phyloP scores from a whole-genome alignment of 2,329 filamentous ascomycete species.

The Stachybotrys elegans region DNA sequence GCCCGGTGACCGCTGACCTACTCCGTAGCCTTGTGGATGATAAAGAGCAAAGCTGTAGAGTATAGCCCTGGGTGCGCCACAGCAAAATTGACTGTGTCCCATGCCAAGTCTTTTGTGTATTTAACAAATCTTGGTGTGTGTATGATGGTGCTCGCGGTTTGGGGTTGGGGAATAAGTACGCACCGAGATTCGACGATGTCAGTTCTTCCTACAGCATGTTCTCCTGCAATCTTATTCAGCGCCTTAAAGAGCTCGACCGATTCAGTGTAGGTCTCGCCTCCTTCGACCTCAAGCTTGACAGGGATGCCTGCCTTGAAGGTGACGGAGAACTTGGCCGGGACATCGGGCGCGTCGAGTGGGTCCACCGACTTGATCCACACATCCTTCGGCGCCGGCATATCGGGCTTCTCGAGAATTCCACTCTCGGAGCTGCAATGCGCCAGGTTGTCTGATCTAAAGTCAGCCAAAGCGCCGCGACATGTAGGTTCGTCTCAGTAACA shows the following conservation, averaged over 20 bases:
- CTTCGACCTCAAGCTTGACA: constrained; percentile 54
- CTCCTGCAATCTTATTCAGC: constrained; percentile 58
- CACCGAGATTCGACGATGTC: constrained; percentile 44
- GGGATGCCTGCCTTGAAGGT: constrained; percentile 65
- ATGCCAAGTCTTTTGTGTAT: too few species aligned
- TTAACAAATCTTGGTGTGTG: too few species aligned
- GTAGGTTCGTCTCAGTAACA: constrained; percentile 21
- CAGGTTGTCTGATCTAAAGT: constrained; percentile 49
- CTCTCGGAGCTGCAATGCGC: constrained; percentile 77
- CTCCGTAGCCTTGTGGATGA: too few species aligned
- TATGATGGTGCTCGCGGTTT: too few species aligned
- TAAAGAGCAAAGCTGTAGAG: background rate
- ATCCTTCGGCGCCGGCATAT: constrained; percentile 56
- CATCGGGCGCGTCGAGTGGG: constrained; percentile 58
- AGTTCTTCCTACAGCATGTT: constrained; percentile 63
- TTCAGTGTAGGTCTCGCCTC: constrained; percentile 54
- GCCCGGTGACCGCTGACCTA: too few species aligned
- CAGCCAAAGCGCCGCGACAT: background rate
- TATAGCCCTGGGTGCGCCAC: too few species aligned
- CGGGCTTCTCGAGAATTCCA: constrained; percentile 53
- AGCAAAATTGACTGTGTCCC: too few species aligned
- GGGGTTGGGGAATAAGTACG: too few species aligned
- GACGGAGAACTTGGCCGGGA: constrained; percentile 59
- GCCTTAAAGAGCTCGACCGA: constrained; percentile 61
- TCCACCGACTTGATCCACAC: constrained; percentile 66